These are phyloP conservation scores for Herpotrichia juniperi DNA, from an alignment of 2,329 filamentous ascomycete genomes.

Conservation along the genomic window DNA sequence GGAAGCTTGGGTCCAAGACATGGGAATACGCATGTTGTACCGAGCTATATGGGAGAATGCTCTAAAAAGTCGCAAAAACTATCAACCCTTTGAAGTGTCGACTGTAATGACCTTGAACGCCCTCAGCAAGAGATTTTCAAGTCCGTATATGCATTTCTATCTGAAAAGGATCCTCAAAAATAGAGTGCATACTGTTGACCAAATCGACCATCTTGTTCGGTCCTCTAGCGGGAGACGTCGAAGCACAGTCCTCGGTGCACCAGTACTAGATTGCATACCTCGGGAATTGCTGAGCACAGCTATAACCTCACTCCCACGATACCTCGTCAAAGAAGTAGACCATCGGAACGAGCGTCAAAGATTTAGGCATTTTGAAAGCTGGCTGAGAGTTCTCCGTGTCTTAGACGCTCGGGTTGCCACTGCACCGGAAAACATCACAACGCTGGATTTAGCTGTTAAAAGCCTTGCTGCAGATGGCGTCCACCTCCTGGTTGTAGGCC, in stretches of 20 bases:
- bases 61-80: not conserved
- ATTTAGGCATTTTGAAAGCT: not conserved
- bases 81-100: not conserved
- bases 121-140: conserved; percentile 17
- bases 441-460: not conserved
- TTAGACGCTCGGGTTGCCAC: not conserved
- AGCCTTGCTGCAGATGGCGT: not conserved
- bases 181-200: not conserved
- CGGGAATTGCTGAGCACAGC: not conserved
- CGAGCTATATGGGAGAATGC: conserved; percentile 2
- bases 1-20: not conserved
- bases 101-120: conserved; percentile 2
- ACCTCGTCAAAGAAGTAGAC: not conserved
- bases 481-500: not conserved
- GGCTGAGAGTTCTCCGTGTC: not conserved
- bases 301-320: not conserved
- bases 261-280: conserved; percentile 5
- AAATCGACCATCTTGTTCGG: not conserved
- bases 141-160: not conserved
- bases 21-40: conserved; percentile 6
- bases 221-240: not conserved
- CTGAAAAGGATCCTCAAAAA: conserved; percentile 10
- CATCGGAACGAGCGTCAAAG: not conserved
- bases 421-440: not conserved
- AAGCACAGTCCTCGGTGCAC: not conserved